Evolutionary conservation across 176 grass and related monocot genomes (phyloP).

Genomic region (Raddia guianensis): DNA sequence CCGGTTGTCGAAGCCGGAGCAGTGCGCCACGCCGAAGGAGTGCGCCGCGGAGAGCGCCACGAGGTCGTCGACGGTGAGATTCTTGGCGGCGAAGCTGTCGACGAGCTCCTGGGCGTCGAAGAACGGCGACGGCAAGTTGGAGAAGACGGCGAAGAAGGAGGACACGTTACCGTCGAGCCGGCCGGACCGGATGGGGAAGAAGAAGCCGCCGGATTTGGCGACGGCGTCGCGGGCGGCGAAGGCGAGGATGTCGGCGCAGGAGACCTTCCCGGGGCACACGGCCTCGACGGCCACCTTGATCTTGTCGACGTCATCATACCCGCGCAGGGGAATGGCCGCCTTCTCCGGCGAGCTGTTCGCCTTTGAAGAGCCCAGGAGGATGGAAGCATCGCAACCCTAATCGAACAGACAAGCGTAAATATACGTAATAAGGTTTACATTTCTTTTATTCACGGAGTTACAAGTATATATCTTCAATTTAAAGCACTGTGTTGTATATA

Average conservation of each 20-base stretch:
- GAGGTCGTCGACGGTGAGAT: constrained; percentile 44
- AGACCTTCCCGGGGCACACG: constrained; percentile 42
- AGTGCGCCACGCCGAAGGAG: constrained; percentile 45
- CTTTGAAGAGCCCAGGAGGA: constrained; percentile 31
- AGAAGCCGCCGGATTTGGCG: constrained; percentile 17
- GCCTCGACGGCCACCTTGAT: constrained; percentile 39
- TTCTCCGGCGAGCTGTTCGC: constrained; percentile 48
- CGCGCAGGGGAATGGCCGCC: constrained; percentile 40
- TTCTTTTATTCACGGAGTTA: background rate
- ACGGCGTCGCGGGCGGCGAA: constrained; percentile 52
- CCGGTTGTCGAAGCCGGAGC: constrained; percentile 38
- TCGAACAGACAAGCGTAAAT: background rate
- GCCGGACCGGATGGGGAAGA: constrained; percentile 43
- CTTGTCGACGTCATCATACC: constrained; percentile 39
- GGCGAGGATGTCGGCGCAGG: constrained; percentile 66
- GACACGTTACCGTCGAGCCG: constrained; percentile 48
- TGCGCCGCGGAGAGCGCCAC: constrained; percentile 52
- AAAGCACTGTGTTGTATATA: background rate
- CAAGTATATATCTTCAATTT: background rate
- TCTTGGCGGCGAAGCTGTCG: constrained; percentile 37
- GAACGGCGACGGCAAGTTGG: constrained; percentile 37
- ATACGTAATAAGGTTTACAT: background rate
- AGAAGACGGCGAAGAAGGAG: constrained; percentile 16
- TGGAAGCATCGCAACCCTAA: constrained; percentile 57
- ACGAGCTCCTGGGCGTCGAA: constrained; percentile 15